Base-by-base conservation (phyloP, 306 rosid genomes). In the Vachellia collinsii region DNA sequence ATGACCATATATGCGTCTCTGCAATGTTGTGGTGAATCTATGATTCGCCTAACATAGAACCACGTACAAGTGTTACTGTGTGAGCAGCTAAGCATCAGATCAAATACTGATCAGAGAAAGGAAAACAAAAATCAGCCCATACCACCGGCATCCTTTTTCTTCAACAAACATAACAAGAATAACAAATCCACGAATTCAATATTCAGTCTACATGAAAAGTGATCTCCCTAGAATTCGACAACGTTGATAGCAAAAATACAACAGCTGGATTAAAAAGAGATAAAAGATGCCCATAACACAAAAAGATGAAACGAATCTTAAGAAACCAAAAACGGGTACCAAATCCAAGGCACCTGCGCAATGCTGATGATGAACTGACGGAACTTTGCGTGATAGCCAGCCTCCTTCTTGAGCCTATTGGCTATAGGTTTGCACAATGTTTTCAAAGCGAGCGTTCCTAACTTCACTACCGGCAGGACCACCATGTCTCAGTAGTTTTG, bases 1-100 rank as follows among this genome's bases (percentile, higher is more conserved):
- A 23, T 58, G 89, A 44, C 97, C 91, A 80, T 93, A 93, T 42
- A 93, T 91, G 61, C 91, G 85, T 72, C 98, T 80, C 87, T 93
- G 98, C 65, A 91, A 47, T 68, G 80, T 89, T 0, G 97, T 93
- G 1, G 94, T 79, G 17, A 91, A 78, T 70, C 93, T 86, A 61
- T 93, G 98, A 84, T 93, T 93, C 3, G 85, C 86, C 93, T 90
- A 84, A 69, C 72, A 72, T 63, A 74, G 38, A 63, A 63, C 58
- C 56, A 56, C 54, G 63, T n/a, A n/a, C 23, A 38, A 81, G 42
- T 43, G 11, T 53, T 14, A 67, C 25, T 2, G n/a, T 23, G 43
- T 12, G 41, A 22, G 56, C 34, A 67, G 20, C 1, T 42, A 36
- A 72, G 13, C 65, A 39, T 38, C 53, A 22, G 11, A 51, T 29